Percentiles rank a stretch among this genome's conserved stretches.
Conservation (phyloP, 306 rosid species). For the Vigna angularis region DNA sequence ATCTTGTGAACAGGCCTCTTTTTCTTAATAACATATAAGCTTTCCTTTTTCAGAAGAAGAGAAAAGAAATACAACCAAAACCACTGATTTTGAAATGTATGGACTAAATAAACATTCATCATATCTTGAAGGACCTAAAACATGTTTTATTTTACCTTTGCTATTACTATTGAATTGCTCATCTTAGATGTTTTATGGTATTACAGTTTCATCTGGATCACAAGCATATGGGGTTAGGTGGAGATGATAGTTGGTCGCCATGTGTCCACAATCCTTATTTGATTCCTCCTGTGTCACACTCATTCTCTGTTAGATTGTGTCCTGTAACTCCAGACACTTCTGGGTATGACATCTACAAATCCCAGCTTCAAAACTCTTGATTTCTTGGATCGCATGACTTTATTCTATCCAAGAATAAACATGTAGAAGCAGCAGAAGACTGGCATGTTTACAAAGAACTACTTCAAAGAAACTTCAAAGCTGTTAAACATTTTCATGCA, state of each 20-base stretch:
- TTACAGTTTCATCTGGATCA: conserved; percentile 91
- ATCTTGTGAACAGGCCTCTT: too few species aligned
- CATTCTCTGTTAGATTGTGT: conserved; percentile 71
- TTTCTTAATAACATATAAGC: too few species aligned
- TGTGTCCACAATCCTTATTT: conserved; percentile 70
- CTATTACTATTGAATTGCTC: neutral
- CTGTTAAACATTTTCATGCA: conserved; percentile 16
- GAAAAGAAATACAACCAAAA: neutral
- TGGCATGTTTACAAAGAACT: conserved; percentile 10
- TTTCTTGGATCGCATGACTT: conserved; percentile 11
- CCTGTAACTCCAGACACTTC: conserved; percentile 65
- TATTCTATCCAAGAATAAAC: conserved; percentile 7
- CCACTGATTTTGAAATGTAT: neutral
- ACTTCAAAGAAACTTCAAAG: neutral
- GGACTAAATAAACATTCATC: neutral
- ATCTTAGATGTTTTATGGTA: conserved; percentile 27
- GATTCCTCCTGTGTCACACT: conserved; percentile 64
- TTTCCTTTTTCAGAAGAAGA: too few species aligned
- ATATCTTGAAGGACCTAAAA: too few species aligned
- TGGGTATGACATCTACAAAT: conserved; percentile 71
- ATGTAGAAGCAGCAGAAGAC: neutral
- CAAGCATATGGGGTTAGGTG: conserved; percentile 95
- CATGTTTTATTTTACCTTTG: neutral
- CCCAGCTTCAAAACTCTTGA: conserved; percentile 60
- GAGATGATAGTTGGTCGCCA: conserved; percentile 99